These are phyloP conservation scores for Cladobotryum mycophilum DNA, from an alignment of 2,329 filamentous ascomycete genomes.

Conservation along the genomic window DNA sequence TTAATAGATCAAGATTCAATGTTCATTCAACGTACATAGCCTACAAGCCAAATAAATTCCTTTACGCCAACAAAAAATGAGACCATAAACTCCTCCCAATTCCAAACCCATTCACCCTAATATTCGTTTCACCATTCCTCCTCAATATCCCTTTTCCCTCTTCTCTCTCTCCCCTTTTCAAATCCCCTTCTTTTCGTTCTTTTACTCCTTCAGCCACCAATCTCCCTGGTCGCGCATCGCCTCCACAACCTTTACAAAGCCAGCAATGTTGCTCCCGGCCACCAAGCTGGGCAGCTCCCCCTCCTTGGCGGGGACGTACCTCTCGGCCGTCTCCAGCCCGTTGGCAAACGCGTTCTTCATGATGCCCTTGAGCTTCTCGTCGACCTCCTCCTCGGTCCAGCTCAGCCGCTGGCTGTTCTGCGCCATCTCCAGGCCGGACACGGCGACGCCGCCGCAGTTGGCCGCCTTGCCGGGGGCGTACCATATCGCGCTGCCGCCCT, in stretches of 20 bases:
- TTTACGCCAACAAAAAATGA: too few species aligned
- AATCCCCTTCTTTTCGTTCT: not conserved
- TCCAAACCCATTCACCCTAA: too few species aligned
- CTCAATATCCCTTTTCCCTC: not conserved
- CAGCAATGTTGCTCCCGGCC: slow-evolving; percentile 93
- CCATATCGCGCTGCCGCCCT: slow-evolving; percentile 71
- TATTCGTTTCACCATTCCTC: too few species aligned
- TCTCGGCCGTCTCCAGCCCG: slow-evolving; percentile 80
- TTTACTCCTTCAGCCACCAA: slow-evolving; percentile 56
- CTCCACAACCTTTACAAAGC: slow-evolving; percentile 90
- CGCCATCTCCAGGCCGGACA: slow-evolving; percentile 97
- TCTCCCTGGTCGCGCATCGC: slow-evolving; percentile 97
- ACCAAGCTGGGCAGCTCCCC: slow-evolving; percentile 86
- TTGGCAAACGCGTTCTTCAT: slow-evolving; percentile 93
- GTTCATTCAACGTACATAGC: too few species aligned
- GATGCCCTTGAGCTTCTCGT: slow-evolving; percentile 82
- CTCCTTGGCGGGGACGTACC: slow-evolving; percentile 73
- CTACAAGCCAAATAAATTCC: too few species aligned
- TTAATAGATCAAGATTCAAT: too few species aligned
- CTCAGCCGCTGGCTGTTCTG: slow-evolving; percentile 84
- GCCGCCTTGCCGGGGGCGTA: slow-evolving; percentile 96
- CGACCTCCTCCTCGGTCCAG: slow-evolving; percentile 88
- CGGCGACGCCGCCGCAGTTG: slow-evolving; percentile 95
- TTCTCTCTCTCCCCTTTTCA: not conserved
- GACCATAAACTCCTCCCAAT: too few species aligned